Base-by-base conservation (phyloP, 345 rosid genomes). In the Triadica sebifera region DNA sequence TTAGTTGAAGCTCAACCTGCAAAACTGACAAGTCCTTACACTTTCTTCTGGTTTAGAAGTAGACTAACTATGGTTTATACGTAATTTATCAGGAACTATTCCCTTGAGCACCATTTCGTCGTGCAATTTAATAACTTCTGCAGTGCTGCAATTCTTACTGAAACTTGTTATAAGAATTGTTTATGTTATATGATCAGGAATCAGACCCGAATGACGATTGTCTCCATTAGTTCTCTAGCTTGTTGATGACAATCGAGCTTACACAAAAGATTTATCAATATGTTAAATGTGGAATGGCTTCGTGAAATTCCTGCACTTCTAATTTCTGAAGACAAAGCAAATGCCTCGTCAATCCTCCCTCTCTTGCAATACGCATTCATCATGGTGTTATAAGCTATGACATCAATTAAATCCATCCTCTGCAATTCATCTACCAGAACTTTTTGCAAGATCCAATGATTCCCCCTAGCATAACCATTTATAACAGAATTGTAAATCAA, bases 91-190 rank as follows among this genome's bases (percentile, higher is more conserved):
- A 61, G 90, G 93, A 49, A 58, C 69, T 46, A 83, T 85, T 82
- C 93, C 89, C 11, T 82, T 47, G 57, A 91, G 87, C 76, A 88
- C 78, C 92, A 89, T 83, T 50, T 75, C 77, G 77, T 87, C 91
- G 70, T 91, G 92, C 80, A 89, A 75, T 70, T 83, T 86, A 72
- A 86, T 79, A 60, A 88, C 85, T 79, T 88, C 88, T 37, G 86
- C 82, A 49, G 83, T 16, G 43, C 79, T 47, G 24, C 82, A 83
- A 25, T 70, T 76, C 75, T 80, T 87, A 71, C 80, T 43, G 75
- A 82, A 80, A 74, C 65, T 79, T 59, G 86, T 85, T 25, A 86
- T 37, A 58, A 87, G 76, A 57, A 84, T 89, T 47, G 84, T 86
- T 72, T 87, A 88, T 20, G 94, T 88, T 72, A 85, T 61, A 9